A percentile compares a stretch with the other conserved stretches of the same genome.
These are phyloP conservation scores for Colletotrichum lini DNA, from an alignment of 2,329 filamentous ascomycete species.

Conservation along the genomic window DNA sequence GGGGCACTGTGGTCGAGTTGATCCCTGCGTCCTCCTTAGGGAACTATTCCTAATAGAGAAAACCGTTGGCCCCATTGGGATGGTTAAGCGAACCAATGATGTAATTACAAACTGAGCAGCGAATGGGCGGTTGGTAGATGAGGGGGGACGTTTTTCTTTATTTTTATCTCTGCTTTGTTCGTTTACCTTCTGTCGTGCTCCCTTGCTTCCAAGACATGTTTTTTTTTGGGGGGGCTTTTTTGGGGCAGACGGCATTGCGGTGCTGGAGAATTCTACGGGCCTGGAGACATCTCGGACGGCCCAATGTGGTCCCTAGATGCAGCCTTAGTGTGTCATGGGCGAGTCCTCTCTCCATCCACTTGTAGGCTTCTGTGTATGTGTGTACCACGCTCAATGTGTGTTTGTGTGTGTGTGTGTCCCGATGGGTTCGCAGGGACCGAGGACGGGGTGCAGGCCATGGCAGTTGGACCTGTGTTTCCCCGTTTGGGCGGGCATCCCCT, in stretches of 20 bases:
- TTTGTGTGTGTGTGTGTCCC: background rate
- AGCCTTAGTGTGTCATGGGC: background rate
- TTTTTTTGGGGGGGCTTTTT: background rate
- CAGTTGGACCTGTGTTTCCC: background rate
- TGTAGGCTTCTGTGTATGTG: background rate
- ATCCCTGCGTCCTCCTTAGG: background rate
- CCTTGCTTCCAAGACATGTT: background rate
- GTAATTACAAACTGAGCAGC: background rate
- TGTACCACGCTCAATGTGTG: too few species aligned
- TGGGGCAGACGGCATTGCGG: background rate
- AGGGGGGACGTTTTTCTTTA: background rate
- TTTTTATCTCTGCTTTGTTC: background rate
- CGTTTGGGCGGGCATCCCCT: slow-evolving; percentile 26
- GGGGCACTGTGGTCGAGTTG: background rate
- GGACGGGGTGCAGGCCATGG: slow-evolving; percentile 12
- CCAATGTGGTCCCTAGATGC: slow-evolving; percentile 26
- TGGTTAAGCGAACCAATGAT: slow-evolving; percentile 36
- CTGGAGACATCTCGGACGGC: background rate
- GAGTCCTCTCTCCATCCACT: background rate
- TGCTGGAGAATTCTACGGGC: slow-evolving; percentile 14
- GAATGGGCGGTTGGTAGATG: background rate
- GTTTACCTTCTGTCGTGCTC: too few species aligned
- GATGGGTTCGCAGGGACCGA: background rate
- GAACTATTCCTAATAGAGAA: background rate
- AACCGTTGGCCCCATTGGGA: background rate